Base-by-base conservation (phyloP, 345 rosid species). In the Passiflora organensis region DNA sequence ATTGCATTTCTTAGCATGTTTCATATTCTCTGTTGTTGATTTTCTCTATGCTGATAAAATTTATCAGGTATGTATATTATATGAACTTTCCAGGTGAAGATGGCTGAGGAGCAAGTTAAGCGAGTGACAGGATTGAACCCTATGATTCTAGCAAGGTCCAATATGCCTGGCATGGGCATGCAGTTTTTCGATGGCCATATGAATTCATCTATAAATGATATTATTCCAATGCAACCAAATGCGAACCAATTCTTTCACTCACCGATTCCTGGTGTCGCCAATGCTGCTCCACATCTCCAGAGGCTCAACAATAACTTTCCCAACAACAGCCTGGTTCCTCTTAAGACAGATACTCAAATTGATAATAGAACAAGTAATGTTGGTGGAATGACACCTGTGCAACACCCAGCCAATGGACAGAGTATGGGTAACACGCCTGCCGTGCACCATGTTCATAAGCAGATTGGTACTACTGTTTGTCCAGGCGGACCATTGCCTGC, bases 61-160 rank as follows among this genome's bases (percentile, higher is more conserved):
- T 51, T 46, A 23, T 57, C 2, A 48, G 65, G 69, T 54, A 49
- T 3, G 55, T 42, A 17, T 60, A 36, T 25, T 15, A 45, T 70
- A 18, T 59, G 48, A 66, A 59, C 49, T 25, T 71, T 79, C 28
- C 79, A 91, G 96, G 96, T 93, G 45, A 89, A 89, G 80, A 88
- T 93, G 99, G 99, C 94, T 14, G 99, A 93, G 78, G 99, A 93
- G 75, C 89, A 90, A 5, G 95, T 91, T 9, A 91, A 89, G 71
- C 76, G 80, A 58, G 85, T 84, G 60, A 86, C 95, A 10, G 96
- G 96, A 65, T 67, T 82, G 71, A 86, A 84, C 65, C 99, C 96
- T 1, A 50, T 81, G 66, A 71, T 80, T 58, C 76, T 82, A 6
- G 74, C 82, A 46, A 76, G 82, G 69, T 67, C 90, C 21, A 81